phyloP scores from a whole-genome alignment of 2,329 filamentous ascomycete species.

The Aspergillus fischeri region DNA sequence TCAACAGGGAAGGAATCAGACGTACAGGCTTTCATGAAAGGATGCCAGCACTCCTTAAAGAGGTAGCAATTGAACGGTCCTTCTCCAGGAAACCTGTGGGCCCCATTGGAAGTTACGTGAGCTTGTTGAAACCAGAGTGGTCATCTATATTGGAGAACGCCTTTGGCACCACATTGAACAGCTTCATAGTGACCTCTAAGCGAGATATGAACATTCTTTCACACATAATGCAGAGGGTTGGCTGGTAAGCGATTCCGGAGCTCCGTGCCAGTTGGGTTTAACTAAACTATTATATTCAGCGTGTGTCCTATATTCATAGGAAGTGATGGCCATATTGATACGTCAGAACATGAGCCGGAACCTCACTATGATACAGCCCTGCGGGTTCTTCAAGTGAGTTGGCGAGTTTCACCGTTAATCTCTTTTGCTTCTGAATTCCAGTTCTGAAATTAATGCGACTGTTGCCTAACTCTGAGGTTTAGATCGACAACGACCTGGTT shows the following conservation, averaged over 20 bases:
- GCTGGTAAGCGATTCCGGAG: constrained; percentile 42
- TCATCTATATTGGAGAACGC: constrained; percentile 73
- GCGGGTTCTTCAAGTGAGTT: constrained; percentile 61
- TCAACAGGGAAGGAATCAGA: constrained; percentile 57
- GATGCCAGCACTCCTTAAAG: constrained; percentile 60
- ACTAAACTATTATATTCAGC: constrained; percentile 31
- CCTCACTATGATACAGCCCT: constrained; percentile 70
- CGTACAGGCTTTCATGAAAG: constrained; percentile 61
- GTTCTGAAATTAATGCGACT: neutral
- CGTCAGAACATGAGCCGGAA: constrained; percentile 68
- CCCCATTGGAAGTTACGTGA: constrained; percentile 74
- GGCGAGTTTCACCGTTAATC: neutral
- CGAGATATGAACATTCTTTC: constrained; percentile 68
- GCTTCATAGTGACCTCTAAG: constrained; percentile 77
- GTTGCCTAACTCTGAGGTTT: constrained; percentile 15
- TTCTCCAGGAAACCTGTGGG: constrained; percentile 75
- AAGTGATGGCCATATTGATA: constrained; percentile 53
- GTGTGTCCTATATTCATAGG: constrained; percentile 62
- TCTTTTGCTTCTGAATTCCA: neutral
- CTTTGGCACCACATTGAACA: constrained; percentile 65
- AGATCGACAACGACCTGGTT: constrained; percentile 75
- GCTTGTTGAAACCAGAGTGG: constrained; percentile 76
- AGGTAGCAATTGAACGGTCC: constrained; percentile 64
- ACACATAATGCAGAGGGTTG: constrained; percentile 58
- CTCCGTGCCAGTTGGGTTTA: neutral